phyloP scores from a whole-genome alignment of 2,329 filamentous ascomycete species.

The Aotearoamyces nothofagi region DNA sequence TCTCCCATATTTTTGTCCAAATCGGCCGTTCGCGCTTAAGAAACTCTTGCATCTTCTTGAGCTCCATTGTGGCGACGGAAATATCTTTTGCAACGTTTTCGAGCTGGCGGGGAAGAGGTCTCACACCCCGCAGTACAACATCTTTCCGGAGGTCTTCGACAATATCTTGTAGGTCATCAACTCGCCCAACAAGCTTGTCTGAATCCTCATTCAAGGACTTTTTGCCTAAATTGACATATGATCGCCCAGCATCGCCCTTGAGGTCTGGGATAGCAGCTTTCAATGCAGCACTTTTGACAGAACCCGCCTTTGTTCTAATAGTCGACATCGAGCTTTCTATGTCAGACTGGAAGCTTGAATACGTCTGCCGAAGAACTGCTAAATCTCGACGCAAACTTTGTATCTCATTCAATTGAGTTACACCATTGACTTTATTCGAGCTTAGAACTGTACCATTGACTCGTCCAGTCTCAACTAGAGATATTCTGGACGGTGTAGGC shows the following conservation, averaged over 20 bases:
- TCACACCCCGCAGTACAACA: constrained; percentile 82
- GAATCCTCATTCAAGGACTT: constrained; percentile 78
- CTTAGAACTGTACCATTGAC: constrained; percentile 14
- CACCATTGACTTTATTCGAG: constrained; percentile 19
- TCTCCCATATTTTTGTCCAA: constrained; percentile 99
- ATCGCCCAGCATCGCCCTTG: constrained; percentile 65
- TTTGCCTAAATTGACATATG: constrained; percentile 75
- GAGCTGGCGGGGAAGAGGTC: constrained; percentile 78
- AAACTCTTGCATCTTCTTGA: constrained; percentile 90
- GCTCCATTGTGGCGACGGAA: constrained; percentile 61
- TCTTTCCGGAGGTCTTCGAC: constrained; percentile 97
- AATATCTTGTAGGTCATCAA: constrained; percentile 93
- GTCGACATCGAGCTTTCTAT: constrained; percentile 76
- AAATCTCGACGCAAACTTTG: constrained; percentile 76
- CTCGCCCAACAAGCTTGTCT: constrained; percentile 76
- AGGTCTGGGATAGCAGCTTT: constrained; percentile 57
- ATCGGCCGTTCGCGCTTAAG: constrained; percentile 84
- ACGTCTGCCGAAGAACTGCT: constrained; percentile 83
- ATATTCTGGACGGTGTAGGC: constrained; percentile 10
- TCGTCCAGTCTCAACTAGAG: constrained; percentile 13
- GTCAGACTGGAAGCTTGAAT: constrained; percentile 79
- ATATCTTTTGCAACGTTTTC: constrained; percentile 86
- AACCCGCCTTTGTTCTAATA: constrained; percentile 66
- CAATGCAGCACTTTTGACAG: constrained; percentile 61
- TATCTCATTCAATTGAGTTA: constrained; percentile 59